Base-by-base conservation (phyloP, 208 protist genomes). In the Leishmania aethiopica region DNA sequence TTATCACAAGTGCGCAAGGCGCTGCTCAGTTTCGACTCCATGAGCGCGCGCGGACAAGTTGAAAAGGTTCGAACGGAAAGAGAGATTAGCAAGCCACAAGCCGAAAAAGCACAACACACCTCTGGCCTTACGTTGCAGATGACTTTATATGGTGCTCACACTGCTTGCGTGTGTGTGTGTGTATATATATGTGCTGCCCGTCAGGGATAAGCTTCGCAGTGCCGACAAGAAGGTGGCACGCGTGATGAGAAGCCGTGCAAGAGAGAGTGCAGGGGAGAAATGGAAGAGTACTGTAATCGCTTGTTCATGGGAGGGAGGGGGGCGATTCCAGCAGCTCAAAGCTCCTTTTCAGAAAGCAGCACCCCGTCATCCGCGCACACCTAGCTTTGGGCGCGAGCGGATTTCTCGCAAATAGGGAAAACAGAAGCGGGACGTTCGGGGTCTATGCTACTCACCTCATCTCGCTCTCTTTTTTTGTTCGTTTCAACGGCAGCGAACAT, bases 1-100 rank as follows among this genome's bases (percentile, higher is more conserved):
- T 57, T 75, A 62, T 89, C 86, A 64, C 86, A 91, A 6, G 40
- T 42, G 15, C 49, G 45, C 76, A 95, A 67, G 13, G 89, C 92
- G 17, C 78, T 57, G 13, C 40, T 82, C n/a, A 95, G 71, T 47
- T 84, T 78, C 1, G 75, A 5, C 75, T 89, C 87, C 89, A 92
- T 92, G 40, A 62, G 17, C 17, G 69, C 13, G 66, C 40, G 40
- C 8, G 22, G 6, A 64, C 28, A 64, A 49, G 67, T 8, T 32
- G 69, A 74, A 74, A 74, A 35, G 42, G 69, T 74, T 49, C 6
- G 28, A 35, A n/a, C 67, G 2, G 10, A 49, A 73, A 60, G 51
- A 47, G 60, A 45, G 73, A 59, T 45, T 10, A 53, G 25, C 0
- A 13, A 74, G 13, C 45, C 40, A 53, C 37, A 74, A 32, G 25